phyloP scores from a whole-genome alignment of 2,329 filamentous ascomycete genomes.

The Nothophoma quercina region DNA sequence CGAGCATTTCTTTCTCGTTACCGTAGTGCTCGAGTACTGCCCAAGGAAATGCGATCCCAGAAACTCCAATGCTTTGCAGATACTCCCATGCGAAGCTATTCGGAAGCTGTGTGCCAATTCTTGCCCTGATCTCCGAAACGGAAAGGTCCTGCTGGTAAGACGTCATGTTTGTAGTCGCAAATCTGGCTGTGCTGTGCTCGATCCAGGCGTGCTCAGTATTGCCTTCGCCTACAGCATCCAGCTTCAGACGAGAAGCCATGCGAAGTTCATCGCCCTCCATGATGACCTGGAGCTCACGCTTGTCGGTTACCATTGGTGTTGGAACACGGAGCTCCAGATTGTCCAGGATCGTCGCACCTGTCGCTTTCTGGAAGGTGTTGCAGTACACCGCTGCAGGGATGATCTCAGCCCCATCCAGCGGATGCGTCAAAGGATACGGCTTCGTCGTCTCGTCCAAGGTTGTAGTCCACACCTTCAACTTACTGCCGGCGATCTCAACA shows the following conservation, averaged over 20 bases:
- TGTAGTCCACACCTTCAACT: constrained; percentile 35
- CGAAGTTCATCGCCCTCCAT: constrained; percentile 40
- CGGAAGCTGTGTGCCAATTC: constrained; percentile 37
- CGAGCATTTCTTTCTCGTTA: constrained; percentile 52
- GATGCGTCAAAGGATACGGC: constrained; percentile 54
- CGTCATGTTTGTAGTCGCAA: constrained; percentile 18
- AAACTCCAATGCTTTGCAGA: constrained; percentile 51
- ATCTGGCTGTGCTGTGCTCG: constrained; percentile 39
- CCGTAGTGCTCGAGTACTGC: constrained; percentile 50
- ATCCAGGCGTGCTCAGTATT: constrained; percentile 40
- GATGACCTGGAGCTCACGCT: constrained; percentile 50
- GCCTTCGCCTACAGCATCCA: not conserved
- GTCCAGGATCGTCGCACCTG: constrained; percentile 34
- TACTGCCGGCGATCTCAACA: constrained; percentile 20
- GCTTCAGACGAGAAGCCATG: constrained; percentile 45
- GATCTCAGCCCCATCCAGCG: constrained; percentile 54
- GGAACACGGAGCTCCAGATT: constrained; percentile 50
- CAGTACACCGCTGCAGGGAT: constrained; percentile 53
- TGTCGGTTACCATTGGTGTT: constrained; percentile 43
- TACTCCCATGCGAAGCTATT: constrained; percentile 51
- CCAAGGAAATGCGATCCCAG: constrained; percentile 55
- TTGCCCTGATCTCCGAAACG: constrained; percentile 33
- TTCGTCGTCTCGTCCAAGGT: constrained; percentile 49
- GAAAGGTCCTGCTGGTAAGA: constrained; percentile 24
- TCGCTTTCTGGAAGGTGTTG: constrained; percentile 52